These are phyloP conservation scores for Strobilomyces echinocephalus DNA, from an alignment of 768 basidiomycete species.

Conservation along the genomic window DNA sequence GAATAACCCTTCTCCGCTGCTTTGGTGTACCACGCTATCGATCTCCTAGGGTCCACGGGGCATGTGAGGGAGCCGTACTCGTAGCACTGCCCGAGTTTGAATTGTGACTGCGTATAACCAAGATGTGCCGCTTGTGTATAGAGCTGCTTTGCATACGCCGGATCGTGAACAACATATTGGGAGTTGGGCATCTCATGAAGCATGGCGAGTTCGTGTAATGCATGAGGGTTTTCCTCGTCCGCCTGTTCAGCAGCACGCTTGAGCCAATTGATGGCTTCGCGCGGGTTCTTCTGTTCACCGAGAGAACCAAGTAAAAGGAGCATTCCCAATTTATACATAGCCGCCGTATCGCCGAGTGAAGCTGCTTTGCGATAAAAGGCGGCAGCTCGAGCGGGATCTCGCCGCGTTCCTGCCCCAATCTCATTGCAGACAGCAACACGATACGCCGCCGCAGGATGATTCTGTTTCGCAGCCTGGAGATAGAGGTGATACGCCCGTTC, in stretches of 20 bases:
- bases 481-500: constrained; percentile 97
- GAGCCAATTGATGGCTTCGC: constrained; percentile 93
- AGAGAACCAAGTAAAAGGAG: constrained; percentile 82
- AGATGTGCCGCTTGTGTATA: constrained; percentile 90
- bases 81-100: constrained; percentile 91
- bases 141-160: constrained; percentile 74
- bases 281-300: constrained; percentile 76
- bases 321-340: constrained; percentile 99
- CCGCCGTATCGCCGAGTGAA: constrained; percentile 92
- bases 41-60: constrained; percentile 87
- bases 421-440: constrained; percentile 99
- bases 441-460: constrained; percentile 91
- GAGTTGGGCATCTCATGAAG: constrained; percentile 72
- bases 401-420: constrained; percentile 91
- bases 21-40: constrained; percentile 98
- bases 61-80: constrained; percentile 89
- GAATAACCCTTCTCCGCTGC: constrained; percentile 95
- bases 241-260: constrained; percentile 94
- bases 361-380: constrained; percentile 97
- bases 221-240: constrained; percentile 97
- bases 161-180: constrained; percentile 71
- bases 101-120: constrained; percentile 91
- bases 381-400: constrained; percentile 83
- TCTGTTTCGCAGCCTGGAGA: constrained; percentile 95
- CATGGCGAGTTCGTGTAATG: constrained; percentile 90